Percentiles rank a stretch among this genome's conserved stretches.
phyloP scores from a whole-genome alignment of 495 filamentous ascomycete genomes.

The Trichoderma gamsii region DNA sequence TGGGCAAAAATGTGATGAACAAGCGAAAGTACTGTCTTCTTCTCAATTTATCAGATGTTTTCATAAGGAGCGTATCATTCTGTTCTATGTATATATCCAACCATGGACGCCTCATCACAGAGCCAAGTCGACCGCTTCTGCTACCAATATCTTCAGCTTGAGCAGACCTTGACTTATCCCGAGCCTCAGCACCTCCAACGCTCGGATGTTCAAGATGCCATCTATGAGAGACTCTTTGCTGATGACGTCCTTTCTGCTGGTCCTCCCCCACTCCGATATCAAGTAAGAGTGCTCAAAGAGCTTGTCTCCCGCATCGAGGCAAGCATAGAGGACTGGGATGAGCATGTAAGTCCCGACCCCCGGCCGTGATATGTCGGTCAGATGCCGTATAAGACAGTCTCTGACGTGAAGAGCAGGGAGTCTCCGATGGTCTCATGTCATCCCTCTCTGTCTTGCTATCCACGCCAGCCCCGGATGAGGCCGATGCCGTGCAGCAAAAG shows the following conservation, averaged over 20 bases:
- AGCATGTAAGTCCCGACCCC: slow-evolving; percentile 60
- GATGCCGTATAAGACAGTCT: neutral
- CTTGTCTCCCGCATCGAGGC: slow-evolving; percentile 60
- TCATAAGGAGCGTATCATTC: neutral
- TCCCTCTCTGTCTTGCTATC: slow-evolving; percentile 54
- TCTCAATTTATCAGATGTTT: neutral
- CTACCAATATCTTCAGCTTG: slow-evolving; percentile 39
- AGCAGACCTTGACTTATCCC: slow-evolving; percentile 31
- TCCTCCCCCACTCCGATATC: slow-evolving; percentile 61
- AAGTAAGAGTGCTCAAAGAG: slow-evolving; percentile 63
- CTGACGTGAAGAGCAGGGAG: slow-evolving; percentile 47
- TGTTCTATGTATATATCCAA: neutral
- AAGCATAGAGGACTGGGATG: slow-evolving; percentile 66
- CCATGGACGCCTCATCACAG: neutral
- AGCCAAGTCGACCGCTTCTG: slow-evolving; percentile 30
- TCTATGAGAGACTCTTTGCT: slow-evolving; percentile 61
- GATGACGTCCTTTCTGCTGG: slow-evolving; percentile 37
- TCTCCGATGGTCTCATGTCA: slow-evolving; percentile 66
- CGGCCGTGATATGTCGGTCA: neutral
- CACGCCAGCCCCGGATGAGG: slow-evolving; percentile 52
- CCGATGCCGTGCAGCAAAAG: slow-evolving; percentile 62
- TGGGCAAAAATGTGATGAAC: neutral
- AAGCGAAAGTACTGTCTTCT: neutral
- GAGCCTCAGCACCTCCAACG: slow-evolving; percentile 27
- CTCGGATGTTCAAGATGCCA: slow-evolving; percentile 48